These are phyloP conservation scores for Eudorina sp. DNA, from an alignment of 139 green algal genomes.

Conservation along the genomic window DNA sequence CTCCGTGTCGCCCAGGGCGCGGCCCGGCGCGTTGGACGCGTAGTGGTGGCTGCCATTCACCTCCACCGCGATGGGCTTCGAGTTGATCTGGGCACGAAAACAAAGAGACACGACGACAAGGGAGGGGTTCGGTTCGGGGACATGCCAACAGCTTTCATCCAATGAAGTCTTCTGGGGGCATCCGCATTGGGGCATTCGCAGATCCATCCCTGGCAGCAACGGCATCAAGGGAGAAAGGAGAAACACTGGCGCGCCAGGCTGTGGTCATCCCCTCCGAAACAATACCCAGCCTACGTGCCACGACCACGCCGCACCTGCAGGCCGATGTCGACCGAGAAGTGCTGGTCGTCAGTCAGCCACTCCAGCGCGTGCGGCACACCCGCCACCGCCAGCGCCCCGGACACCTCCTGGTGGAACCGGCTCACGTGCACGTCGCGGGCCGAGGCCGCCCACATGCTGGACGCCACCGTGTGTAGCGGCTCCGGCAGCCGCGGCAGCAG, in stretches of 20 bases:
- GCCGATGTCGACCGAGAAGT: constrained; percentile 67
- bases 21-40: constrained; percentile 52
- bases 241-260: too few species aligned
- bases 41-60: constrained; percentile 67
- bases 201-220: too few species aligned
- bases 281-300: too few species aligned
- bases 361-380: constrained; percentile 64
- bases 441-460: constrained; percentile 54
- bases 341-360: constrained; percentile 61
- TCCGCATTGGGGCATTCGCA: too few species aligned
- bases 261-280: too few species aligned
- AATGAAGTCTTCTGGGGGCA: too few species aligned
- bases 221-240: too few species aligned
- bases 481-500: constrained; percentile 56
- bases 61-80: constrained; percentile 57
- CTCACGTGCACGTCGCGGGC: constrained; percentile 59
- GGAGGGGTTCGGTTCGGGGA: too few species aligned
- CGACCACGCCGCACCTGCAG: constrained; percentile 58
- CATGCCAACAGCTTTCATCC: too few species aligned
- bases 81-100: constrained; percentile 60
- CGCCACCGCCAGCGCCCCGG: constrained; percentile 39
- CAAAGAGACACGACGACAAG: too few species aligned
- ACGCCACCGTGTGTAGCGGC: constrained; percentile 43
- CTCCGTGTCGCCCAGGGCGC: constrained; percentile 48
- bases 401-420: constrained; percentile 62